Conservation (phyloP, 2,329 filamentous ascomycete species). For the Colletotrichum tropicicola region DNA sequence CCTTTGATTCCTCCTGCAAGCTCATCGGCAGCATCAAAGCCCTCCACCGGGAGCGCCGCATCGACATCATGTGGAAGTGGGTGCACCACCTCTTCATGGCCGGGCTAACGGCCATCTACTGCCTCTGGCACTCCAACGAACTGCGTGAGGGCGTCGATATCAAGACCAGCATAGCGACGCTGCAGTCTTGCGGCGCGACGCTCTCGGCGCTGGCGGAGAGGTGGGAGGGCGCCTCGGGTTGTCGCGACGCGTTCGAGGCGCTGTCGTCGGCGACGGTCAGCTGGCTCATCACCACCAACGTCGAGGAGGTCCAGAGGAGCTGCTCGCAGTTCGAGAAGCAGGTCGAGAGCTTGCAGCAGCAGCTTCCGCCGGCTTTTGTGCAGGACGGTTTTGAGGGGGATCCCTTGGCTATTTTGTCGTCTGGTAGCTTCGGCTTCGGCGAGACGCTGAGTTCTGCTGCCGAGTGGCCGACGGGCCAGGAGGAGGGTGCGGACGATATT, state of each 20-base stretch:
- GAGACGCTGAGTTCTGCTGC: conserved; percentile 5
- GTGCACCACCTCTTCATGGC: conserved; percentile 44
- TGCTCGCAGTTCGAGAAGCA: background rate
- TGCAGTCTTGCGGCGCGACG: conserved; percentile 40
- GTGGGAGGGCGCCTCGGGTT: conserved; percentile 40
- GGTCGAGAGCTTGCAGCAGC: background rate
- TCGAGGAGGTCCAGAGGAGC: background rate
- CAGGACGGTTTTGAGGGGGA: background rate
- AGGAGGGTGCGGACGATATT: background rate
- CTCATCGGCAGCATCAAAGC: conserved; percentile 39
- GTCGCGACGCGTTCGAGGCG: conserved; percentile 39
- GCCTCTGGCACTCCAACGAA: conserved; percentile 42
- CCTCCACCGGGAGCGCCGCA: conserved; percentile 39
- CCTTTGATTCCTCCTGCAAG: conserved; percentile 37
- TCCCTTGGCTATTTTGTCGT: background rate
- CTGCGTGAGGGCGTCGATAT: conserved; percentile 34
- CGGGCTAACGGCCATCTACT: conserved; percentile 40
- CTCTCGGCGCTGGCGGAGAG: conserved; percentile 41
- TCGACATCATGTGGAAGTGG: conserved; percentile 42
- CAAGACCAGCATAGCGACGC: conserved; percentile 33
- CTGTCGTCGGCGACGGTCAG: conserved; percentile 39
- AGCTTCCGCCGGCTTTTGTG: background rate
- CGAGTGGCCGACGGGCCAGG: background rate
- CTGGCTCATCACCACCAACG: conserved; percentile 32
- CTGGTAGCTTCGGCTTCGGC: background rate